Evolutionary conservation across 2,329 filamentous ascomycete genomes (phyloP), one percentile per base, ranked within the genome.

Genomic region (Rhexocercosporidium sp.): DNA sequence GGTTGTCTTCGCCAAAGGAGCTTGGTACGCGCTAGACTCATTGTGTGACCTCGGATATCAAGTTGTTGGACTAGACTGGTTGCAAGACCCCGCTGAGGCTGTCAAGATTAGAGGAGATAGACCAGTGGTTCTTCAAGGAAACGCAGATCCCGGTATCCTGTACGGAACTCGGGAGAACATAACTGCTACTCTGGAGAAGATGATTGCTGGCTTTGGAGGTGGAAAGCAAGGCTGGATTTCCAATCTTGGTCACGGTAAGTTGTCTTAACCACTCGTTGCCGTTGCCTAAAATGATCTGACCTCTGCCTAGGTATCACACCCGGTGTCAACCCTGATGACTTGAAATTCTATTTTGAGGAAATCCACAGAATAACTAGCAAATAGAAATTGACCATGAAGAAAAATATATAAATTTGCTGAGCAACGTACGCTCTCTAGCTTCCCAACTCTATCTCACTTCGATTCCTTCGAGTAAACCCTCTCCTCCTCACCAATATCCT

Each of bases 1-100:
- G 94, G 96, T 94, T 5, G 94, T 98, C 27, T 99, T 99, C 79
- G 94, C 96, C 41, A 99, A 99, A 83, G 96, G 96, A 12, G 95
- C 96, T 12, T 98, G 96, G 92, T 96, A 97, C 79, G 93, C 94
- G 3, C 85, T 99, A 59, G 92, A 97, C 73, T 89, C 92, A 37
- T 87, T 96, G 22, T 97, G 94, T 82, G 84, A 94, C 75, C 87
- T 94, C 18, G 94, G 94, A 47, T 99, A 98, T 83, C 88, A 98
- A 76, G 93, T 97, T 44, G 92, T 99, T 65, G 93, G 96, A 5
- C 84, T 99, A 72, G 96, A 99, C 81, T 99, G 96, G 96, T 84
- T 96, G 57, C 92, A 97, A 75, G 93, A 96, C 75, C 92, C 96
- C 12, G 90, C 90, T 2, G 89, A 96, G 73, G 94, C 96, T 12